phyloP scores from a whole-genome alignment of 148 eudicot genomes.

The Simmondsia chinensis region DNA sequence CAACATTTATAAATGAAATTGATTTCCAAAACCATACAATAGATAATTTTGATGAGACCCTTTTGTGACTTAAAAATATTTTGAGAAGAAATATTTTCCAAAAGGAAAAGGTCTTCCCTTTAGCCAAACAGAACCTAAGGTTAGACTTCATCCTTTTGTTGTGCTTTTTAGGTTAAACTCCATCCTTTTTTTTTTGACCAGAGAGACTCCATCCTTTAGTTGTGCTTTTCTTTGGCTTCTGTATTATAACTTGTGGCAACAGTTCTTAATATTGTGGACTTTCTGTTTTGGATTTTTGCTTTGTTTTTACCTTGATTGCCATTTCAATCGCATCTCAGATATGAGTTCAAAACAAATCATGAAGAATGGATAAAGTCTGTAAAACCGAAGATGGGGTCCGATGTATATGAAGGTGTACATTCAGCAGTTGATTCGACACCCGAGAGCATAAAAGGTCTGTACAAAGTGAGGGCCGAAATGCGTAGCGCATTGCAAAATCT shows the following conservation, averaged over 20 bases:
- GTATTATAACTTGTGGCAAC: neutral
- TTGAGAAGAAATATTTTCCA: no score
- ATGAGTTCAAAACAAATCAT: conserved; percentile 75
- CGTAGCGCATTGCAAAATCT: conserved; percentile 54
- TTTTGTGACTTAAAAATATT: no score
- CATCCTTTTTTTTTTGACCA: no score
- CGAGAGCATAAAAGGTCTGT: conserved; percentile 46
- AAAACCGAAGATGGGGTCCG: conserved; percentile 56
- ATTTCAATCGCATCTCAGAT: conserved; percentile 28
- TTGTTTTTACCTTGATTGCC: conserved; percentile 16
- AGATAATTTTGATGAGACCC: no score
- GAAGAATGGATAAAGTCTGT: conserved; percentile 68
- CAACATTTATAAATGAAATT: no score
- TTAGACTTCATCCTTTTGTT: no score
- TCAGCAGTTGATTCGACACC: conserved; percentile 29
- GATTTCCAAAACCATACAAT: no score
- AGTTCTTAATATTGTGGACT: neutral
- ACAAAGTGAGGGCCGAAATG: conserved; percentile 77
- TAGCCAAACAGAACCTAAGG: no score
- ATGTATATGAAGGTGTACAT: conserved; percentile 35
- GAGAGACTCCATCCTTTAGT: no score
- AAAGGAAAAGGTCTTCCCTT: no score
- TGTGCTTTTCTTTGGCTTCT: neutral
- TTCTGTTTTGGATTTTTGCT: conserved; percentile 2
- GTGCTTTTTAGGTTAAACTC: no score